Evolutionary conservation across 805 yeast genomes (phyloP), one percentile per base, ranked within the genome.

Genomic region (Zygosaccharomyces rouxii): DNA sequence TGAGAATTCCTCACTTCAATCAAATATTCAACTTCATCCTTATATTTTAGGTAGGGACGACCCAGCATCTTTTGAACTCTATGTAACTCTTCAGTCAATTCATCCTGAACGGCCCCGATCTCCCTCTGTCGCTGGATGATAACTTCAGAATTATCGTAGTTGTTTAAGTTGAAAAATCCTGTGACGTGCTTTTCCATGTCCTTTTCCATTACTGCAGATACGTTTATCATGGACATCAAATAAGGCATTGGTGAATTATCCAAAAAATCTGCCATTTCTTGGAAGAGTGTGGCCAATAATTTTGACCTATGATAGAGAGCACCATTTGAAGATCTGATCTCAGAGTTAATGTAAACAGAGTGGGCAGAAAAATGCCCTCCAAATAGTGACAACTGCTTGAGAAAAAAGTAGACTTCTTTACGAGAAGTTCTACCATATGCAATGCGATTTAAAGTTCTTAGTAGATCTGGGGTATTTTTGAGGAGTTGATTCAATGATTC

Each of bases 1-100:
- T 78, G 78, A 10, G 76, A 67, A 52, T 82, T 81, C 38, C 88
- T 70, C 0, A 92, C 82, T 58, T 90, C 97, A 19, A 94, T 75
- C 42, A 90, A 69, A 59, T 83, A 86, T 2, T 88, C 84, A 18
- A 84, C 86, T 45, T 80, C 83, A 44, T 77, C 74, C 47, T 78
- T 80, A 57, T 72, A 89, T 18, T 74, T 69, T 46, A 85, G 60
- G 35, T 76, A 71, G 0, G 90, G 86, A 25, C 87, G 70, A 25
- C 75, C 76, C 25, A 87, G 63, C 0, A 73, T 42, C 1, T 50
- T 59, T 42, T 79, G 69, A 2, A 86, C 71, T 0, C 57, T 54
- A 2, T 55, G 51, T n/a, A 90, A 67, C 53, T 86, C 90, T 0
- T 65, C 68, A 0, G 75, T 65, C 3, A 94, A 65, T 13, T 72